Percentiles rank a stretch among this genome's conserved stretches.
Conservation (phyloP, 2,329 filamentous ascomycete genomes). For the Claviceps humidiphila region DNA sequence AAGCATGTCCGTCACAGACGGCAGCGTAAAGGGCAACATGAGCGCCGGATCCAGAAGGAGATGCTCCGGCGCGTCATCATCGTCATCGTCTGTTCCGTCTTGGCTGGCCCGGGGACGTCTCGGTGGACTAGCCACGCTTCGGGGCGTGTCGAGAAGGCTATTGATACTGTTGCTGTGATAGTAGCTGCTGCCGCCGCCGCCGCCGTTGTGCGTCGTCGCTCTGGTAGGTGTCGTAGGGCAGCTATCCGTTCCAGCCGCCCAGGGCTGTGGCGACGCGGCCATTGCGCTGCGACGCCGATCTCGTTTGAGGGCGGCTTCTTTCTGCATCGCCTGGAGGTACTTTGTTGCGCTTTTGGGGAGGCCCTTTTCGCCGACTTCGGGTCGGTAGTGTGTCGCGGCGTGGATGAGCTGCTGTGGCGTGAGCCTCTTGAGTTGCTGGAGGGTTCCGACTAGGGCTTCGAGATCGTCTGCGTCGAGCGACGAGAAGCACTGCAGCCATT, state of each 20-base stretch:
- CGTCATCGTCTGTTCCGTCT: conserved; percentile 29
- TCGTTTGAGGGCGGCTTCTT: conserved; percentile 51
- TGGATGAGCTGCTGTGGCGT: conserved; percentile 84
- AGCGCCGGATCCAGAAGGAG: conserved; percentile 78
- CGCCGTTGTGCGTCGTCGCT: conserved; percentile 20
- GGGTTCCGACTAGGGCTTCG: conserved; percentile 73
- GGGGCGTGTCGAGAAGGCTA: conserved; percentile 28
- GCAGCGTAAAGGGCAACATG: conserved; percentile 89
- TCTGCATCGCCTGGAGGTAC: conserved; percentile 69
- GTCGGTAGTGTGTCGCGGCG: conserved; percentile 80
- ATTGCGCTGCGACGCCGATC: conserved; percentile 35
- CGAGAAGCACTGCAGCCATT: conserved; percentile 97
- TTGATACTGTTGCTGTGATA: not conserved
- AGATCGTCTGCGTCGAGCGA: conserved; percentile 75
- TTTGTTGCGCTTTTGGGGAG: conserved; percentile 80
- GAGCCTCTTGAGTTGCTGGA: conserved; percentile 77
- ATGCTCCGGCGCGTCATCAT: conserved; percentile 57
- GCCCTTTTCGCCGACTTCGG: conserved; percentile 89
- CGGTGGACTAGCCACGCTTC: conserved; percentile 26
- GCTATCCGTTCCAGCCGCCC: conserved; percentile 21
- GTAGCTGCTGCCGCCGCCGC: conserved; percentile 6
- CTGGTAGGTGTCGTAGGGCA: conserved; percentile 32
- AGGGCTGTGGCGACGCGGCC: conserved; percentile 29
- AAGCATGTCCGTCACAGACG: conserved; percentile 94
- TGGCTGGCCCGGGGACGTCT: conserved; percentile 16